Evolutionary conservation across 2,329 filamentous ascomycete genomes (phyloP).

Genomic region (Alternaria viburni): DNA sequence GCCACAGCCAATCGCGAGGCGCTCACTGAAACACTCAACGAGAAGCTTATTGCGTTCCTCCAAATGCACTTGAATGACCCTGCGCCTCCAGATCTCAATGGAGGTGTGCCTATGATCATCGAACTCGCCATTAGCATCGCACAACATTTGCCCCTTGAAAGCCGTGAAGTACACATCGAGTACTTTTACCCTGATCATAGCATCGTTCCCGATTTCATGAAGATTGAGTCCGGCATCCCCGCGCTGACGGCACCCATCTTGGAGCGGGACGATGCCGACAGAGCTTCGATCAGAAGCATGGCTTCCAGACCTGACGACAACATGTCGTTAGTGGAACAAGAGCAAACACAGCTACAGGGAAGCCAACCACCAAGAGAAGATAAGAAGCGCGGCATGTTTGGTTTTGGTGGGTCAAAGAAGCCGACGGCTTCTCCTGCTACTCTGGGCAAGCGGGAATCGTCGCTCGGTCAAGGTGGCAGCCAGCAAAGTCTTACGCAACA

Average conservation of each 20-base stretch:
- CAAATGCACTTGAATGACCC: constrained; percentile 78
- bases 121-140: constrained; percentile 88
- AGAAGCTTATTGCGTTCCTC: constrained; percentile 72
- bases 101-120: constrained; percentile 88
- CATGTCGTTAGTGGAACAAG: constrained; percentile 37
- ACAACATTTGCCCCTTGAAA: constrained; percentile 86
- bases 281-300: constrained; percentile 44
- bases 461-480: constrained; percentile 46
- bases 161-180: constrained; percentile 84
- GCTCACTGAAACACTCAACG: constrained; percentile 64
- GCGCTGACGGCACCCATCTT: constrained; percentile 53
- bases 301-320: constrained; percentile 41
- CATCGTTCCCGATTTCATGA: constrained; percentile 79
- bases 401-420: constrained; percentile 51
- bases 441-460: constrained; percentile 50
- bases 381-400: constrained; percentile 53
- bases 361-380: constrained; percentile 37
- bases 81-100: constrained; percentile 80
- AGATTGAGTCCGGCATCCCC: constrained; percentile 70
- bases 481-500: constrained; percentile 44
- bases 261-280: constrained; percentile 51
- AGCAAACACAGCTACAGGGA: constrained; percentile 42
- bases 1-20: constrained; percentile 70
- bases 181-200: constrained; percentile 81
- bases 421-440: constrained; percentile 33